Conservation (phyloP, 768 basidiomycete genomes). For the Agaricus sinodeliciosus region DNA sequence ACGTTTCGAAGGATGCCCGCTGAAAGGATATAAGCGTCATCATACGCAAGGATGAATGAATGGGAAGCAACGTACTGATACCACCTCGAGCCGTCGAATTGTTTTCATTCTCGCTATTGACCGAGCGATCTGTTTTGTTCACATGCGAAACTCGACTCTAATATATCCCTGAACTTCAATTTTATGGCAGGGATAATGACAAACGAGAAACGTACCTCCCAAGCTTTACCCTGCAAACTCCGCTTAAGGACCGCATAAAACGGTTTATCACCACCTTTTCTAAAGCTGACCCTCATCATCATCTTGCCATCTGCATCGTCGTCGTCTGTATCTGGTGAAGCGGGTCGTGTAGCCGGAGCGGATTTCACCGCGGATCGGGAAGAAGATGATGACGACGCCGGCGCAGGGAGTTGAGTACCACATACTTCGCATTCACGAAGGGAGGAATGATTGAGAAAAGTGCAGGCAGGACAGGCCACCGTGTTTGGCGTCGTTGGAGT, state of each 20-base stretch:
- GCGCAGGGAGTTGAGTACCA: conserved; percentile 52
- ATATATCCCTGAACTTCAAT: background rate
- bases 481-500: conserved; percentile 17
- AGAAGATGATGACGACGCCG: background rate
- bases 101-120: background rate
- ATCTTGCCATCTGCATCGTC: conserved; percentile 22
- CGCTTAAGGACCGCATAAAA: conserved; percentile 76
- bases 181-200: background rate
- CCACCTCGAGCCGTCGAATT: conserved; percentile 4
- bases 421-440: conserved; percentile 83
- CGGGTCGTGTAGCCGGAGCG: conserved; percentile 59
- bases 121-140: background rate
- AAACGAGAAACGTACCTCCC: conserved; percentile 46
- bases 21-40: conserved; percentile 20
- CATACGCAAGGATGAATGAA: background rate
- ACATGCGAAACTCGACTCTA: background rate
- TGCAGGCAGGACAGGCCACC: conserved; percentile 79
- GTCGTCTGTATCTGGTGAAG: conserved; percentile 37
- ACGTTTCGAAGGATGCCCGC: conserved; percentile 81
- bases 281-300: conserved; percentile 80
- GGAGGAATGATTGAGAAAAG: conserved; percentile 83
- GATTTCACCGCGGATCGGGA: conserved; percentile 31
- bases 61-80: conserved; percentile 10
- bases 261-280: conserved; percentile 81
- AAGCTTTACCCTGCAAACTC: conserved; percentile 62